Evolutionary conservation across 1,284 basidiomycete genomes (phyloP).

Genomic region (Tilletia walkeri): DNA sequence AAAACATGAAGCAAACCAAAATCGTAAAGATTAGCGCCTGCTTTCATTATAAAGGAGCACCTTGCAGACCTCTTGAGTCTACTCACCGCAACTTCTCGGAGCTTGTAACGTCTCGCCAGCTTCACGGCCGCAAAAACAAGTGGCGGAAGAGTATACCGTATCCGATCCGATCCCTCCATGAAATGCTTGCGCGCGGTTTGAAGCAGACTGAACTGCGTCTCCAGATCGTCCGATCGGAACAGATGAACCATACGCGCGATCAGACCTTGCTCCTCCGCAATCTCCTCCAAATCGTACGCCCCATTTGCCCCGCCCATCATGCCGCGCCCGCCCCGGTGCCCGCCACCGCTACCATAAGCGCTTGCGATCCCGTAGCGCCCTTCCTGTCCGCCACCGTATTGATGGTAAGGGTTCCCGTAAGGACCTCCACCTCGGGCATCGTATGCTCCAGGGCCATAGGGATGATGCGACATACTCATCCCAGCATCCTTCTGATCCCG

Average conservation of each 20-base stretch:
- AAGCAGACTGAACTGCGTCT: conserved; percentile 50
- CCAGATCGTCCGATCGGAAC: conserved; percentile 47
- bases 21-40: neutral
- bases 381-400: conserved; percentile 12
- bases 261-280: conserved; percentile 53
- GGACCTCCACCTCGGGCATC: conserved; percentile 22
- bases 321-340: conserved; percentile 28
- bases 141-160: conserved; percentile 50
- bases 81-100: conserved; percentile 26
- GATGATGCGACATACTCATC: conserved; percentile 30
- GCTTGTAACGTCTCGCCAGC: conserved; percentile 51
- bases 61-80: neutral
- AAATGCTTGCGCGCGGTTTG: conserved; percentile 51
- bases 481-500: conserved; percentile 45
- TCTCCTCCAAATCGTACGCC: conserved; percentile 45
- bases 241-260: conserved; percentile 53
- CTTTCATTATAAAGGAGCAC: no score
- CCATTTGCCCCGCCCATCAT: conserved; percentile 33
- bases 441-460: conserved; percentile 21
- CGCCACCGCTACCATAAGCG: conserved; percentile 28
- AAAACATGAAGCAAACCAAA: neutral
- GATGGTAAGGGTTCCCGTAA: conserved; percentile 9
- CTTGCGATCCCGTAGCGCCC: conserved; percentile 7
- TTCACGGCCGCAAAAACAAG: conserved; percentile 47
- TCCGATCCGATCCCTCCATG: conserved; percentile 49